Percentiles rank a stretch among this genome's conserved stretches.
Conservation (phyloP, 163 green algal genomes). For the Scenedesmus sp. region DNA sequence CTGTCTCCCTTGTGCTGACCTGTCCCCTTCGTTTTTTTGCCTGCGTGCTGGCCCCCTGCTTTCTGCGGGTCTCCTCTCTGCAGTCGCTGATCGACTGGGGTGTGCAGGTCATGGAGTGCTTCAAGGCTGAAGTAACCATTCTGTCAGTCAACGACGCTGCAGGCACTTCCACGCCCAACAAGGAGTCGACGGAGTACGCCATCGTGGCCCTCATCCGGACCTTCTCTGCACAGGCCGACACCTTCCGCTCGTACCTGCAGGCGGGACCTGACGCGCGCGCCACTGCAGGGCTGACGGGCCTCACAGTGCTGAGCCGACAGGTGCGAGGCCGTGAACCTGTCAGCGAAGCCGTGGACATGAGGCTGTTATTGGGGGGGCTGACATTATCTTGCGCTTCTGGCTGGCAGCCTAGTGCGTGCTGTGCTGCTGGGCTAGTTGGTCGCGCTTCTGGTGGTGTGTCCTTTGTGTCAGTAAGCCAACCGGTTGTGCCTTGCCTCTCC, state of each 20-base stretch:
- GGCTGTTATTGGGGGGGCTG: no score
- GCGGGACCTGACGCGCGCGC: background rate
- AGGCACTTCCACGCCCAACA: slow-evolving; percentile 29
- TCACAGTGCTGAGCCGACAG: background rate
- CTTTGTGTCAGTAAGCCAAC: background rate
- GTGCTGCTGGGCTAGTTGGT: background rate
- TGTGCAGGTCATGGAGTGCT: slow-evolving; percentile 51
- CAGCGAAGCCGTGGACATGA: no score
- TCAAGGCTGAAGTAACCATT: slow-evolving; percentile 29
- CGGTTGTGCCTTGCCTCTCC: background rate
- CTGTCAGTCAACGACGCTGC: background rate
- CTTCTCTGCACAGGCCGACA: slow-evolving; percentile 19
- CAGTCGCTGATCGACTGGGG: slow-evolving; percentile 56
- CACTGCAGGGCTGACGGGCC: background rate
- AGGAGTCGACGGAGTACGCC: slow-evolving; percentile 49
- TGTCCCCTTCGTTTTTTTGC: background rate
- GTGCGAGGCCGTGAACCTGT: no score
- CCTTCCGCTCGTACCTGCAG: slow-evolving; percentile 39
- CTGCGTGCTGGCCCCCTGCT: background rate
- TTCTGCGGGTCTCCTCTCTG: background rate
- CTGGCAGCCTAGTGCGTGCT: no score
- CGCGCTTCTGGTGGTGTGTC: background rate
- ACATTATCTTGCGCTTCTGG: no score
- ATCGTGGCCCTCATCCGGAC: slow-evolving; percentile 46
- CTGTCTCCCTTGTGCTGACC: background rate